These are phyloP conservation scores for Emmonsiellopsis sp. DNA, from an alignment of 2,329 filamentous ascomycete species.

Conservation along the genomic window DNA sequence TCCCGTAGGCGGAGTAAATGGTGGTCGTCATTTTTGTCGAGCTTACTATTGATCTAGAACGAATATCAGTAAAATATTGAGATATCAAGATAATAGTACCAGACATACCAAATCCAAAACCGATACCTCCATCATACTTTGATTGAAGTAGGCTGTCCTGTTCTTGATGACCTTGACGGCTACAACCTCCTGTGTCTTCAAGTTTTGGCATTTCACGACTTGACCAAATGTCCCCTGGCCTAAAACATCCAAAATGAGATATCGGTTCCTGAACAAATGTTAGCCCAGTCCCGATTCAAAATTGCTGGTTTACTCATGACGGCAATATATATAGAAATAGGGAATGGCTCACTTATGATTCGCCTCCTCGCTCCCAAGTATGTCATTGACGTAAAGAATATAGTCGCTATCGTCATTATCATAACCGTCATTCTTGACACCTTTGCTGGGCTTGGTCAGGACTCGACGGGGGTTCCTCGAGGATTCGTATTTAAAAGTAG, in stretches of 20 bases:
- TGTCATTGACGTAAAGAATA: slow-evolving; percentile 98
- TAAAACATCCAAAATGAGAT: slow-evolving; percentile 91
- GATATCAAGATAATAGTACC: background rate
- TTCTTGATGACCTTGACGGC: slow-evolving; percentile 99
- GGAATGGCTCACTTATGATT: slow-evolving; percentile 70
- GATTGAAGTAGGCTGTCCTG: slow-evolving; percentile 97
- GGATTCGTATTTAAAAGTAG: slow-evolving; percentile 96
- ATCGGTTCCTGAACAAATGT: slow-evolving; percentile 60
- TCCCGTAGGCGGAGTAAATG: slow-evolving; percentile 91
- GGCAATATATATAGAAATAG: background rate
- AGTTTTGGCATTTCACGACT: slow-evolving; percentile 96
- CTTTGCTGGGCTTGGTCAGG: slow-evolving; percentile 96
- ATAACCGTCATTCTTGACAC: slow-evolving; percentile 95
- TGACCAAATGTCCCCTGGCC: slow-evolving; percentile 97
- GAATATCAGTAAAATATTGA: slow-evolving; percentile 14
- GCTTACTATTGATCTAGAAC: slow-evolving; percentile 80
- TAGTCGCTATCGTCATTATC: slow-evolving; percentile 99
- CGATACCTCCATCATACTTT: slow-evolving; percentile 99
- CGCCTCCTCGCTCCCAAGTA: slow-evolving; percentile 91
- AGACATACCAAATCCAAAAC: slow-evolving; percentile 75
- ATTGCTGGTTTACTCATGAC: background rate
- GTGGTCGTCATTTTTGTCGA: slow-evolving; percentile 98
- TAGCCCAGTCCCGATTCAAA: slow-evolving; percentile 1
- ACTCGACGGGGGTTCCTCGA: slow-evolving; percentile 92
- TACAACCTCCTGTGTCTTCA: slow-evolving; percentile 97